Base-by-base conservation (phyloP, 176 grass and related monocot genomes). In the Rhipidocladum racemiflorum region DNA sequence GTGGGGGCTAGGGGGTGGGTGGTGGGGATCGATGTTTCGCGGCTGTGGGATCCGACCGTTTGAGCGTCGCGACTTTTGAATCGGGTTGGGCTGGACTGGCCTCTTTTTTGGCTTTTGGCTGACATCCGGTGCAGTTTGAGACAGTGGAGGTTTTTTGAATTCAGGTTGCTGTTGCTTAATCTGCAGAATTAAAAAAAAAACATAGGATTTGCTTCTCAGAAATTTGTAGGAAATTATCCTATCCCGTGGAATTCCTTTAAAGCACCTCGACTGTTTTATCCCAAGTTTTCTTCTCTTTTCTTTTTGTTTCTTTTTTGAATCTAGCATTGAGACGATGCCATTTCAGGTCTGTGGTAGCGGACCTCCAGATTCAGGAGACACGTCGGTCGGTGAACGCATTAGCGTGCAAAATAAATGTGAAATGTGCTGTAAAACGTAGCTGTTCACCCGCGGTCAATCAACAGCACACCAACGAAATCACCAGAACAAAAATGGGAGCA, bases 21-120 rank as follows among this genome's bases (percentile, higher is more conserved):
- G 91, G 70, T 44, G 29, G 18, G 56, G 73, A 56, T 72, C 29
- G 25, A 18, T 14, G 32, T 0, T 2, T 12, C 9, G 43, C 36
- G 57, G 81, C 40, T 54, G 80, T 2, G 66, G 72, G 76, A 89
- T 81, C 79, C 72, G 76, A 89, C 83, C 92, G 86, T 94, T 90
- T 68, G 78, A 79, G 74, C 42, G 36, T 0, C 2, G 71, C 42
- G 21, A 83, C 32, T 76, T 86, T 86, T 85, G 83, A 89, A 85
- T 85, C 40, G 80, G 17, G 18, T 8, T 6, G 54, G 18, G 27
- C 0, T 85, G 55, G 17, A 68, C 5, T 42, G 85, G 3, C 4
- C 65, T 59, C n/a, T n/a, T n/a, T n/a, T n/a, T n/a, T n/a, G n/a
- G n/a, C 83, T 0, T 77, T 72, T 24, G 38, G 29, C 88, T 78